Base-by-base conservation (phyloP, 1,284 basidiomycete genomes). In the Microbotryum silenes-acaulis region DNA sequence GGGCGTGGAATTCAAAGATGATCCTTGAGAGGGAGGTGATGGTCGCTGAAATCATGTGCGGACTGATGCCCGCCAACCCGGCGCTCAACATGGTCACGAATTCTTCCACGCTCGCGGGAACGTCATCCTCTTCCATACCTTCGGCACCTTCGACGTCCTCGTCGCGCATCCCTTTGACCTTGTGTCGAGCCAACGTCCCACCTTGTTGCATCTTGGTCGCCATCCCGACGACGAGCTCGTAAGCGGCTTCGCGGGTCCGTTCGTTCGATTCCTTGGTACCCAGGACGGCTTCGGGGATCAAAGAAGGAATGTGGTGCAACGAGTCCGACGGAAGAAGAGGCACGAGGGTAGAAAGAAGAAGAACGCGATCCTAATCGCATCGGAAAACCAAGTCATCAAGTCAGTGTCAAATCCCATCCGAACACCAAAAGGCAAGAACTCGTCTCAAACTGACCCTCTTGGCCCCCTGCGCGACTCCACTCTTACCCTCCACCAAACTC, bases 1-100 rank as follows among this genome's bases (percentile, higher is more conserved):
- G 73, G 58, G 88, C 90, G 81, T 89, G 91, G 80, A 96, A 99
- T 77, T 98, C 96, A 76, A 97, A 99, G 7, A 97, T 81, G 9
- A 98, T 80, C 29, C 96, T 83, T 2, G 93, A 91, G 51, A 99
- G 84, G 0, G 92, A 90, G 2, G 93, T 97, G 66, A 98, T 85
- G 5, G 90, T 91, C 2, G 96, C 96, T 72, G 91, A 93, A 75
- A 98, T 96, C 92, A 97, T 98, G 75, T 98, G 96, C 0, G 96
- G 91, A 4, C 86, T 91, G 33, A 87, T 86, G 27, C 91, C 93
- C 16, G 91, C 93, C 45, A 98, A 78, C 68, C 96, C 94, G 69
- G 92, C 94, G 47, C 90, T 91, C 27, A 98, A 81, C 93, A 99
- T 98, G 12, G 89, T 97, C 77, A 98, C 81, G 74, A 89, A 98